Evolutionary conservation across 1,139 yeast species (phyloP).

Genomic region (Lodderomyces jiufengensis): DNA sequence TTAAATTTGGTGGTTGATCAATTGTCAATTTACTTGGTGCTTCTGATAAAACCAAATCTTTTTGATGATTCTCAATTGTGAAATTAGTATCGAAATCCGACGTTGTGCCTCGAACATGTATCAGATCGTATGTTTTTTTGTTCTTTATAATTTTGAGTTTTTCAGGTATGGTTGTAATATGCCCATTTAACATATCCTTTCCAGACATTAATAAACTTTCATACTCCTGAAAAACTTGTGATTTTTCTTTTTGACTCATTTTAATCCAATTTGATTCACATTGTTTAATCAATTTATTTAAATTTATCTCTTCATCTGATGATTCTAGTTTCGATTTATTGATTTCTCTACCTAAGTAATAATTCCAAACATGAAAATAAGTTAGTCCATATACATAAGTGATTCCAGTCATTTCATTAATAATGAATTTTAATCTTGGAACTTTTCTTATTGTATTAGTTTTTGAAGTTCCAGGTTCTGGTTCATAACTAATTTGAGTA

Average conservation of each 20-base stretch:
- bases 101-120: slow-evolving; percentile 2
- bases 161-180: no score
- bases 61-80: no score
- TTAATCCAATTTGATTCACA: slow-evolving; percentile 22
- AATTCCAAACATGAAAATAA: slow-evolving; percentile 7
- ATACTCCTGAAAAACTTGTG: slow-evolving; percentile 23
- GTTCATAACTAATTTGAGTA: not conserved
- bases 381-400: slow-evolving; percentile 2
- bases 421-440: slow-evolving; percentile 2
- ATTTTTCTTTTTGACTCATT: slow-evolving; percentile 21
- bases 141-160: slow-evolving; percentile 1
- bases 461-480: slow-evolving; percentile 1
- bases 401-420: slow-evolving; percentile 4
- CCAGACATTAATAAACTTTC: slow-evolving; percentile 27
- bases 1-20: not conserved
- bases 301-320: not conserved
- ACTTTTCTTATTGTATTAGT: not conserved
- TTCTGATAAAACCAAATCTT: no score
- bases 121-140: not conserved
- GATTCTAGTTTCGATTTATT: not conserved
- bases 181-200: slow-evolving; percentile 29
- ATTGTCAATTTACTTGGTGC: no score
- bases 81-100: no score
- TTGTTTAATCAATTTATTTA: not conserved
- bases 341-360: slow-evolving; percentile 6